phyloP scores from a whole-genome alignment of 2,329 filamentous ascomycete genomes.

The Xylariaceae sp. region DNA sequence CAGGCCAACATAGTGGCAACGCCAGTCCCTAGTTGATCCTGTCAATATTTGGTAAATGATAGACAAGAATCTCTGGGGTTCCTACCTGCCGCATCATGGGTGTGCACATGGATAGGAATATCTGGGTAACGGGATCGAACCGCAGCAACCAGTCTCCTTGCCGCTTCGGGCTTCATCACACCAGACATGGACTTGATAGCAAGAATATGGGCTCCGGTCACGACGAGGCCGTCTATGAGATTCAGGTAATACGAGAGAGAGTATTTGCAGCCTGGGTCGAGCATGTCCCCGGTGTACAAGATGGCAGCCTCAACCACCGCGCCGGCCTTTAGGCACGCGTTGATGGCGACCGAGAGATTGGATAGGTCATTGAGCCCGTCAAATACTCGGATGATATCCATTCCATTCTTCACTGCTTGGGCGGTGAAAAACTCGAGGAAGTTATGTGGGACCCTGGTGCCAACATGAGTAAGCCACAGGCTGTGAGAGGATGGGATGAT shows the following conservation, averaged over 20 bases:
- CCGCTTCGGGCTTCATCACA: slow-evolving; percentile 4
- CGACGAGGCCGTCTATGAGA: background rate
- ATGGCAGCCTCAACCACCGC: slow-evolving; percentile 1
- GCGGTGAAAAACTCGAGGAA: too few relatives aligned
- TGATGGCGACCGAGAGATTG: background rate
- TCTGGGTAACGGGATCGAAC: background rate
- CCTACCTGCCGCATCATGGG: slow-evolving; percentile 6
- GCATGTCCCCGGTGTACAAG: slow-evolving; percentile 3
- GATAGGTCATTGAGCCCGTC: background rate
- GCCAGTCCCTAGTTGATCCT: too few relatives aligned
- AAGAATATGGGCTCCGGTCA: background rate
- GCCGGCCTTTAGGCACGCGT: background rate
- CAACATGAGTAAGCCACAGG: too few relatives aligned
- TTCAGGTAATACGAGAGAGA: background rate
- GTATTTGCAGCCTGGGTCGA: slow-evolving; percentile 1
- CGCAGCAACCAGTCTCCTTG: background rate
- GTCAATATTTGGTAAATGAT: too few relatives aligned
- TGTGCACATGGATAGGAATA: slow-evolving; percentile 2
- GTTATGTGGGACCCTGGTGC: too few relatives aligned
- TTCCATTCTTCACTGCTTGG: background rate
- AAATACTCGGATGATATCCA: slow-evolving; percentile 2
- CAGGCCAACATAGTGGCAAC: slow-evolving; percentile 3
- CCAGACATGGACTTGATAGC: slow-evolving; percentile 6
- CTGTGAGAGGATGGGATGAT: too few relatives aligned
- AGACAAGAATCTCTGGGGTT: too few relatives aligned